Conservation (phyloP, 2,329 filamentous ascomycete species). For the Colletotrichum filicis region DNA sequence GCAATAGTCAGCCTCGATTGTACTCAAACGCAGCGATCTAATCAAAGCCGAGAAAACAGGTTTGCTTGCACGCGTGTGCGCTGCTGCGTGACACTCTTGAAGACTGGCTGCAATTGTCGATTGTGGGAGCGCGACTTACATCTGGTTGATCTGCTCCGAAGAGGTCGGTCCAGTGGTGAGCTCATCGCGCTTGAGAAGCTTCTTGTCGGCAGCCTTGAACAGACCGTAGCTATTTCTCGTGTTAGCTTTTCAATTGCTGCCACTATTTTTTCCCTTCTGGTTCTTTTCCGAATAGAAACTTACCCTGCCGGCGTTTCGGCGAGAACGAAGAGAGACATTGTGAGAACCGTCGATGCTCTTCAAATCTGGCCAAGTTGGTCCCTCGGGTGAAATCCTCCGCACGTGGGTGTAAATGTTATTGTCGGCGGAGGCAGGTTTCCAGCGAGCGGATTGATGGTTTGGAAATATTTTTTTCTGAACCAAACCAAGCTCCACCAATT, state of each 20-base stretch:
- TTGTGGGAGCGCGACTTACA: constrained; percentile 67
- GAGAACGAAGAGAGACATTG: constrained; percentile 91
- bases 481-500: constrained; percentile 51
- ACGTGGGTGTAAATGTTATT: constrained; percentile 48
- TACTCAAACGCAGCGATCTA: neutral
- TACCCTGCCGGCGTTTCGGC: constrained; percentile 89
- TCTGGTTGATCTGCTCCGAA: constrained; percentile 85
- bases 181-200: constrained; percentile 90
- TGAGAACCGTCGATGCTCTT: constrained; percentile 45
- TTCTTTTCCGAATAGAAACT: constrained; percentile 45
- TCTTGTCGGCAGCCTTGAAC: constrained; percentile 99
- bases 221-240: constrained; percentile 82
- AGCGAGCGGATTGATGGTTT: constrained; percentile 39
- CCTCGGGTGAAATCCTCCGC: constrained; percentile 44
- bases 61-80: constrained; percentile 1
- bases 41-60: neutral
- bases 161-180: constrained; percentile 79
- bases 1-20: constrained; percentile 25
- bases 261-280: neutral
- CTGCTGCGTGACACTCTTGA: constrained; percentile 7
- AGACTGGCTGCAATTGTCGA: constrained; percentile 8
- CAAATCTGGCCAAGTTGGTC: constrained; percentile 34
- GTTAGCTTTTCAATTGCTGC: constrained; percentile 7
- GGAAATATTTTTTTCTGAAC: constrained; percentile 53
- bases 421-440: constrained; percentile 46